These are phyloP conservation scores for Puccinia coronata DNA, from an alignment of 1,284 basidiomycete genomes.

Conservation along the genomic window DNA sequence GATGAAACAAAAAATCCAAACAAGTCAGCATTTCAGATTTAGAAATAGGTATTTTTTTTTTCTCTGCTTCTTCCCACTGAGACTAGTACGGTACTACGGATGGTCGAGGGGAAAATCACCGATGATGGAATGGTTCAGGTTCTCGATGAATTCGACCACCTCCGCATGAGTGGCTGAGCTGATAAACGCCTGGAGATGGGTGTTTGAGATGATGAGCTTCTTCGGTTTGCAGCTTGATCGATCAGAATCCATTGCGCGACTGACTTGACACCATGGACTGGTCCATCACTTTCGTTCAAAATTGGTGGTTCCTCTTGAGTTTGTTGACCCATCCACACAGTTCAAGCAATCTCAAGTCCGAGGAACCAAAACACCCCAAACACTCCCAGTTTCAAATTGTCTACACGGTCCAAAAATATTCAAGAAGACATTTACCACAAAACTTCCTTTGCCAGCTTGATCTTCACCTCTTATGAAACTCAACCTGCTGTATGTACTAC, in stretches of 20 bases:
- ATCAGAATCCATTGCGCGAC: neutral
- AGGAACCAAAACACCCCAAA: no score
- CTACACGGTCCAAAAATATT: no score
- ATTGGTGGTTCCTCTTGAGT: neutral
- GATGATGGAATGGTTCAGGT: slow-evolving; percentile 74
- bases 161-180: slow-evolving; percentile 70
- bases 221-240: slow-evolving; percentile 55
- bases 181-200: slow-evolving; percentile 81
- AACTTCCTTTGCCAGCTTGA: no score
- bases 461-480: no score
- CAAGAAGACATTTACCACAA: no score
- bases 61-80: slow-evolving; percentile 64
- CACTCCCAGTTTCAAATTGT: no score
- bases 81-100: slow-evolving; percentile 63
- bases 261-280: neutral
- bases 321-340: no score
- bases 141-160: slow-evolving; percentile 73
- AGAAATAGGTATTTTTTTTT: neutral
- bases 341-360: no score
- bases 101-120: slow-evolving; percentile 78
- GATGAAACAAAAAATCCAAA: slow-evolving; percentile 12
- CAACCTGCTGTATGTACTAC: no score
- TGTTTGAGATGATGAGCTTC: slow-evolving; percentile 77
- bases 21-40: slow-evolving; percentile 20
- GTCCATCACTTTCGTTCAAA: neutral